Conservation (phyloP, 805 yeast species). For the Ogataea parapolymorpha region DNA sequence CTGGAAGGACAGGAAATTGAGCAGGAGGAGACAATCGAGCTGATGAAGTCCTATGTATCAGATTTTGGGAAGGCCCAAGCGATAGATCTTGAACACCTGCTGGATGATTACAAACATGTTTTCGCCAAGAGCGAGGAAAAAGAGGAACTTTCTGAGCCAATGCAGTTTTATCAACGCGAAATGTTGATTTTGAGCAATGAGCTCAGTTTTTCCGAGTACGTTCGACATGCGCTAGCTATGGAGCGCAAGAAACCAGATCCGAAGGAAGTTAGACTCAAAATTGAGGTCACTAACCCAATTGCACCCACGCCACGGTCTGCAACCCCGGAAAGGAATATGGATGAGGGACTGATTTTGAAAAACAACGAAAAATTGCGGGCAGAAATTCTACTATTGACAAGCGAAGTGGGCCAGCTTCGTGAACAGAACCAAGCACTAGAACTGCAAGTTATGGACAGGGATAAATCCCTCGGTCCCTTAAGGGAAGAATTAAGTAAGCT, state of each 20-base stretch:
- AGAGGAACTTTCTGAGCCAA: constrained; percentile 3
- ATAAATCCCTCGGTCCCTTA: constrained; percentile 1
- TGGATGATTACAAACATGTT: constrained; percentile 18
- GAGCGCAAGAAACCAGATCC: constrained; percentile 30
- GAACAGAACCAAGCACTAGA: neutral
- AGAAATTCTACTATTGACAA: neutral
- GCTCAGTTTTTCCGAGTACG: constrained; percentile 53
- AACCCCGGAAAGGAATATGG: neutral
- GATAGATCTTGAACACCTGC: constrained; percentile 11
- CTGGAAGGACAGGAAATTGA: neutral
- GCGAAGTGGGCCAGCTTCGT: neutral
- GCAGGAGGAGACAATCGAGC: neutral
- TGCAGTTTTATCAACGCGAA: constrained; percentile 55
- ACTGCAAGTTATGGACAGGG: neutral
- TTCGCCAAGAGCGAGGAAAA: constrained; percentile 13
- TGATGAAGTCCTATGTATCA: neutral
- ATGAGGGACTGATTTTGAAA: neutral
- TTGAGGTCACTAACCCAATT: neutral
- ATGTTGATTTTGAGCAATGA: constrained; percentile 56
- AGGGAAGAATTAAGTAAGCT: constrained; percentile 1
- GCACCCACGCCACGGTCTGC: neutral
- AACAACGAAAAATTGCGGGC: neutral
- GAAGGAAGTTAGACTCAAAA: constrained; percentile 23
- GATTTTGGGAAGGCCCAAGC: neutral
- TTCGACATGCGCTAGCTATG: constrained; percentile 35